Evolutionary conservation across 2,329 filamentous ascomycete genomes (phyloP), one percentile per base, ranked within the genome.

Genomic region (Fusarium sambucinum): DNA sequence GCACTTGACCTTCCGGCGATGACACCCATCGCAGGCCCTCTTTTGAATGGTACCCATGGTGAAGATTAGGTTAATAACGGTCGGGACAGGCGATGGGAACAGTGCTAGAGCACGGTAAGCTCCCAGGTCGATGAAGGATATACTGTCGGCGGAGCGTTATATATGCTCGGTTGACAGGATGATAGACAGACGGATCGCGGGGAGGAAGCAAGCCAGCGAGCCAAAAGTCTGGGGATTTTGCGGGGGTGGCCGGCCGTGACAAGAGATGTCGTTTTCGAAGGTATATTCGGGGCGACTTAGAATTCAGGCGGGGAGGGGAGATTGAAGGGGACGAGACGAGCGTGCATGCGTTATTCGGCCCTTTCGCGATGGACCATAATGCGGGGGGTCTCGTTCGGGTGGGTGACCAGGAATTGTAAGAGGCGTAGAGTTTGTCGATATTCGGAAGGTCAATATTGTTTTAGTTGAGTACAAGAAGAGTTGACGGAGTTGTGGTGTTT

Each of bases 1-100:
- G 76, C 90, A 92, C 77, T 91, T 92, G 76, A 92, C 90, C 78
- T 92, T 92, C 77, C 90, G 87, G 69, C 89, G 88, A 82, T 92
- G 90, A 77, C 90, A 92, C 73, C 89, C 89, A 77, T 92, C 90
- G 80, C 90, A 92, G 61, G 90, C 90, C 75, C 89, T 80, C 74
- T 87, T 87, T 50, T 87, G 84, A 66, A 85, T 84, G 69, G 84
- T 83, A 42, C 83, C 79, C 84, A 73, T 76, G 72, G 54, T 47
- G 70, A 58, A 58, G 37, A 58, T 64, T 50, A 59, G 30, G 59
- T 61, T 54, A 53, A 29, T 27, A 45, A 59, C 51, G 35, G 50
- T 29, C 51, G 44, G n/a, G 48, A 33, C 57, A 53, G 29, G 40
- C 55, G 51, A 57, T 40, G 21, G 19, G 53, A 41, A 40, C 38